Evolutionary conservation across 345 rosid genomes (phyloP).

Genomic region (Lumnitzera racemosa): DNA sequence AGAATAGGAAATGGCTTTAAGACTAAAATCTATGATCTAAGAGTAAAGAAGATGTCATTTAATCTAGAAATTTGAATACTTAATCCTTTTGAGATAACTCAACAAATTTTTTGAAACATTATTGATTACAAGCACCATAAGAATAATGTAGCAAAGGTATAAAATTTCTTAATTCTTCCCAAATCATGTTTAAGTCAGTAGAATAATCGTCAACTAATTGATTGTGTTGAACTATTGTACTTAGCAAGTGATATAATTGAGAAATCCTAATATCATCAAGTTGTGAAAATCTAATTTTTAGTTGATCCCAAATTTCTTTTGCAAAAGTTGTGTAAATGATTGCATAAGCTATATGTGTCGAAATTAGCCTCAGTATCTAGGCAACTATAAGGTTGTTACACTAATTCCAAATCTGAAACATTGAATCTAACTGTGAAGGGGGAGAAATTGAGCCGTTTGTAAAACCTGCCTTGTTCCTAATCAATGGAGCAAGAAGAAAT

Average conservation of each 20-base stretch:
- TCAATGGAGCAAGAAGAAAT: neutral
- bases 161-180: too few species aligned
- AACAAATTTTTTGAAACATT: neutral
- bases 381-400: neutral
- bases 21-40: neutral
- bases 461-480: neutral
- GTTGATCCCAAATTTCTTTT: neutral
- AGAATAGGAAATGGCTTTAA: neutral
- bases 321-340: neutral
- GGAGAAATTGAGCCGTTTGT: neutral
- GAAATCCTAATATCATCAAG: neutral
- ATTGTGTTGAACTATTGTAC: neutral
- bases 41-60: neutral
- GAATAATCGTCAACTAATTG: too few species aligned
- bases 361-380: neutral
- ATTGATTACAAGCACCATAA: too few species aligned
- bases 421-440: neutral
- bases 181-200: too few species aligned
- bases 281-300: neutral
- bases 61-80: neutral
- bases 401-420: neutral
- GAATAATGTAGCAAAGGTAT: too few species aligned
- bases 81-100: neutral
- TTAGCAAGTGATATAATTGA: neutral
- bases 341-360: neutral